Percentiles rank a stretch among this genome's conserved stretches.
Evolutionary conservation across 768 basidiomycete genomes (phyloP).

Genomic region (Kwoniella pini): DNA sequence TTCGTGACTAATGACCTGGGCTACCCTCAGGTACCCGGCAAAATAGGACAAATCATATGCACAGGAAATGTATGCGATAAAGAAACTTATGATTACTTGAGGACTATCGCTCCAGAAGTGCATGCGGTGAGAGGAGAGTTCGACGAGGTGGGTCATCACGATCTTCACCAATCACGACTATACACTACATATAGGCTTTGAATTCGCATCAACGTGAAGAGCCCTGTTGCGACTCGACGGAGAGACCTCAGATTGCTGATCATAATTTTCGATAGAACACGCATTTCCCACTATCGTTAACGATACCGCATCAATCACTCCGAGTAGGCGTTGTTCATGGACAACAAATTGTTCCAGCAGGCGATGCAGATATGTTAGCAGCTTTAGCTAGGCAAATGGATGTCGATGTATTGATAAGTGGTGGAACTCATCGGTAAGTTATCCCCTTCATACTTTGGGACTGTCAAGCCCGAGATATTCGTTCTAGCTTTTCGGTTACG

Average conservation of each 20-base stretch:
- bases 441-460: too few relatives aligned
- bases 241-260: not conserved
- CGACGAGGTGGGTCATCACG: slow-evolving; percentile 70
- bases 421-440: slow-evolving; percentile 88
- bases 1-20: too few relatives aligned
- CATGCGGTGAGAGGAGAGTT: slow-evolving; percentile 91
- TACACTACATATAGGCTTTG: not conserved
- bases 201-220: too few relatives aligned
- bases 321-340: slow-evolving; percentile 92
- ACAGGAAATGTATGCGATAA: slow-evolving; percentile 97
- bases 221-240: too few relatives aligned
- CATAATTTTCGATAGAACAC: slow-evolving; percentile 58
- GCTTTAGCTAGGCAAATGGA: slow-evolving; percentile 93
- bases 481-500: too few relatives aligned
- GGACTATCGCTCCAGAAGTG: slow-evolving; percentile 90
- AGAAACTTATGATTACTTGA: slow-evolving; percentile 94
- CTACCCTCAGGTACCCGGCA: slow-evolving; percentile 74
- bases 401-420: slow-evolving; percentile 90
- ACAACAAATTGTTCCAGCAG: slow-evolving; percentile 87
- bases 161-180: too few relatives aligned
- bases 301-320: slow-evolving; percentile 78
- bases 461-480: too few relatives aligned
- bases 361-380: slow-evolving; percentile 85
- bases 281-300: slow-evolving; percentile 74
- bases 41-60: slow-evolving; percentile 96